Conservation (phyloP, 75 land plant genomes). For the Cryptomeria japonica region DNA sequence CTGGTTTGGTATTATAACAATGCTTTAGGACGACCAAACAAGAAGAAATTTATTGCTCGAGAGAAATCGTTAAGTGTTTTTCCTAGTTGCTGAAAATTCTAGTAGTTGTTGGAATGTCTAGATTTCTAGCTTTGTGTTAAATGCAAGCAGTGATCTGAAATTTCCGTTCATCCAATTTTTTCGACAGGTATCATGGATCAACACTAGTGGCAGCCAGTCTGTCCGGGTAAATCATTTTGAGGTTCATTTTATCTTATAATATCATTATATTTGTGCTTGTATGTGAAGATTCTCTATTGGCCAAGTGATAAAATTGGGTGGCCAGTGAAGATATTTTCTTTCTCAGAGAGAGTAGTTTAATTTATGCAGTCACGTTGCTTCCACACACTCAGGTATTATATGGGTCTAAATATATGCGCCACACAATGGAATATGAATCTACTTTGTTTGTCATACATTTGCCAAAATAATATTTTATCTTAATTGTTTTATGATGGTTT, state of each 20-base stretch:
- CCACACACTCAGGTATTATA: not conserved
- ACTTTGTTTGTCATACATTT: not conserved
- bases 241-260: not conserved
- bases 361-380: not conserved
- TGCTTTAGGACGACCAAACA: slow-evolving; percentile 85
- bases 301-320: not conserved
- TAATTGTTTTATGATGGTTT: not conserved
- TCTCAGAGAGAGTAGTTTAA: not conserved
- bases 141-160: not conserved
- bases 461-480: not conserved
- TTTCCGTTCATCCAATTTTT: slow-evolving; percentile 7
- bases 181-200: slow-evolving; percentile 93
- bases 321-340: not conserved
- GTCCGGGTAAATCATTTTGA: slow-evolving; percentile 68
- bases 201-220: slow-evolving; percentile 92
- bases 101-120: not conserved
- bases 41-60: slow-evolving; percentile 95
- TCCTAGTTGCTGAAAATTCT: not conserved
- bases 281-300: not conserved
- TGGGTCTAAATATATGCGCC: not conserved
- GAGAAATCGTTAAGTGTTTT: slow-evolving; percentile 69
- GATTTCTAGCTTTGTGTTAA: slow-evolving; percentile 7
- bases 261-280: not conserved
- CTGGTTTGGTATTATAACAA: slow-evolving; percentile 99
- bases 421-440: not conserved